A percentile compares a stretch with the other conserved stretches of the same genome.
phyloP scores from a whole-genome alignment of 2,329 filamentous ascomycete species.

The Amylocarpus encephaloides region DNA sequence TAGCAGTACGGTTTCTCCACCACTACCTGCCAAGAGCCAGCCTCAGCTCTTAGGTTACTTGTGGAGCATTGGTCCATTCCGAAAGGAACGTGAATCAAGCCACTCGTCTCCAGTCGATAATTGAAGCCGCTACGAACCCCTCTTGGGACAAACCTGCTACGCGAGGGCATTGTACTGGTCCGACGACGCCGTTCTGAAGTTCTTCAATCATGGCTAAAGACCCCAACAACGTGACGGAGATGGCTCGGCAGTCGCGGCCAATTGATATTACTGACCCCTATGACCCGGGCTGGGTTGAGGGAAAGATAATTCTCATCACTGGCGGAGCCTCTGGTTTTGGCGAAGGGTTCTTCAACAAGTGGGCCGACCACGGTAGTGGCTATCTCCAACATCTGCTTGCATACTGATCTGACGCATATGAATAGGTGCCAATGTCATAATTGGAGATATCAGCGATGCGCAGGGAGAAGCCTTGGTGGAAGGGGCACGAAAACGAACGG shows the following conservation, averaged over 20 bases:
- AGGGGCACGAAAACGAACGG: constrained; percentile 40
- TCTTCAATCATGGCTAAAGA: constrained; percentile 4
- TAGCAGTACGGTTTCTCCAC: too few relatives aligned
- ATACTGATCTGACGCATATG: neutral
- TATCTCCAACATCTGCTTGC: neutral
- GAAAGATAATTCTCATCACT: constrained; percentile 57
- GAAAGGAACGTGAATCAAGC: too few relatives aligned
- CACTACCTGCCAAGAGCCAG: too few relatives aligned
- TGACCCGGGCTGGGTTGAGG: constrained; percentile 39
- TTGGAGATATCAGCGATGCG: constrained; percentile 55
- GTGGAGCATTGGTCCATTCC: too few relatives aligned
- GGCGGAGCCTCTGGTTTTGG: constrained; percentile 58
- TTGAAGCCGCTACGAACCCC: too few relatives aligned
- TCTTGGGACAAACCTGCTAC: too few relatives aligned
- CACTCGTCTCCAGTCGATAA: too few relatives aligned
- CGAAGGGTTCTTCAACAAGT: constrained; percentile 45
- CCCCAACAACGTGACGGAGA: constrained; percentile 17
- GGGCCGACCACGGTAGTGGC: constrained; percentile 48
- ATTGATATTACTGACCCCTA: constrained; percentile 41
- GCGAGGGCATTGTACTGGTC: neutral
- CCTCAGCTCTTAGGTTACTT: too few relatives aligned
- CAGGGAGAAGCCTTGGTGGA: constrained; percentile 50
- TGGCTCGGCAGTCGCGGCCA: constrained; percentile 30
- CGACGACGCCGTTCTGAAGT: neutral
- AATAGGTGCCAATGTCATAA: constrained; percentile 48